Percentiles rank a stretch among this genome's conserved stretches.
phyloP scores from a whole-genome alignment of 2,329 filamentous ascomycete species.

The Ophiocordyceps sinensis region DNA sequence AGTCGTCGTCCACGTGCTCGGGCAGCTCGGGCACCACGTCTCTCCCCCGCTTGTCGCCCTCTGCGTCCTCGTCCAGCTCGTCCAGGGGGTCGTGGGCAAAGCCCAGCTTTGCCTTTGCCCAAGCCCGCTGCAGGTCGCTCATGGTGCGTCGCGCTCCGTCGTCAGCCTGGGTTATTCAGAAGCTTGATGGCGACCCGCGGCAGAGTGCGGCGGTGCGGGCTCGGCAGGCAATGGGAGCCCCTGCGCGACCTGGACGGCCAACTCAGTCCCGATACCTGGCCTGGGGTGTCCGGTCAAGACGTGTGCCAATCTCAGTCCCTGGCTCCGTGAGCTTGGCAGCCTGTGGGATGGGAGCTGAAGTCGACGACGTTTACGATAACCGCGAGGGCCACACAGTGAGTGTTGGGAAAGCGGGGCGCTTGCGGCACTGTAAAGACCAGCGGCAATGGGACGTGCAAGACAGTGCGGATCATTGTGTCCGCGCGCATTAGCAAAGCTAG shows the following conservation, averaged over 20 bases:
- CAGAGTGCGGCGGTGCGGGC: background rate
- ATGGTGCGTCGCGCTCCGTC: constrained; percentile 28
- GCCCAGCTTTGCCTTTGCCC: constrained; percentile 61
- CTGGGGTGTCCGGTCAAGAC: background rate
- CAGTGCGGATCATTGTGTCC: too few species aligned
- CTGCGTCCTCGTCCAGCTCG: constrained; percentile 34
- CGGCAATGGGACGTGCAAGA: background rate
- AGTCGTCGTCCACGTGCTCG: constrained; percentile 42
- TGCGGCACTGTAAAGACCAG: background rate
- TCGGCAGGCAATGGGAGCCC: background rate
- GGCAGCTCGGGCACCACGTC: constrained; percentile 31
- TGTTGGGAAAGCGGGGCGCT: background rate
- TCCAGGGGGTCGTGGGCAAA: constrained; percentile 35
- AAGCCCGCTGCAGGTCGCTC: constrained; percentile 70
- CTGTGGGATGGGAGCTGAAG: background rate
- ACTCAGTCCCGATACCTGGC: background rate
- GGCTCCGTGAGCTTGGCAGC: background rate
- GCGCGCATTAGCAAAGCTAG: too few species aligned
- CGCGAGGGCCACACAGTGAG: background rate
- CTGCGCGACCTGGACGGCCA: background rate
- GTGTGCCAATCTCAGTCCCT: background rate
- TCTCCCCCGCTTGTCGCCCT: constrained; percentile 8
- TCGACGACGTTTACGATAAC: background rate
- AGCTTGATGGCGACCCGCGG: background rate
- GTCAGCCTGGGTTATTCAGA: background rate